phyloP scores from a whole-genome alignment of 306 rosid species.

The Clitoria ternatea region DNA sequence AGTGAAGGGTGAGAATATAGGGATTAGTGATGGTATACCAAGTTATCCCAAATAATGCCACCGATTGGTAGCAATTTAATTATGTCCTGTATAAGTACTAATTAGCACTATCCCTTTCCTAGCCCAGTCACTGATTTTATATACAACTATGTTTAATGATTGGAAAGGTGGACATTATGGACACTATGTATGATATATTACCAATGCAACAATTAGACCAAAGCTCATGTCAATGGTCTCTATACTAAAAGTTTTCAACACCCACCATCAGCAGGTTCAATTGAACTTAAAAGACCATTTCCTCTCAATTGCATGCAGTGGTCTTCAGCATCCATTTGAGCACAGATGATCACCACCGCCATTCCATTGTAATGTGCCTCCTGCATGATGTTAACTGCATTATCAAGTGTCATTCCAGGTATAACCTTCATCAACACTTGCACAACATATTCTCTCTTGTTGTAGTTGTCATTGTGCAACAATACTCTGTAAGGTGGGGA shows the following conservation, averaged over 20 bases:
- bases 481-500: conserved; percentile 83
- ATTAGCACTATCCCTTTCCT: conserved; percentile 10
- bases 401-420: conserved; percentile 89
- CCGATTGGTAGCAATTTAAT: not conserved
- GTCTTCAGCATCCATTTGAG: conserved; percentile 89
- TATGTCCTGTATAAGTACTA: not conserved
- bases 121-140: conserved; percentile 17
- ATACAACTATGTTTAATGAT: conserved; percentile 15
- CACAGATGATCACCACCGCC: conserved; percentile 80
- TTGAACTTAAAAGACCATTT: conserved; percentile 81
- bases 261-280: conserved; percentile 83
- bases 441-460: conserved; percentile 90
- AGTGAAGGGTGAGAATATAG: not conserved
- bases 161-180: conserved; percentile 14
- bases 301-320: conserved; percentile 95
- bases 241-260: conserved; percentile 44
- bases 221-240: not conserved
- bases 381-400: conserved; percentile 89
- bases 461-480: conserved; percentile 80
- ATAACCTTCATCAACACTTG: conserved; percentile 96
- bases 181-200: conserved; percentile 1
- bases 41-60: conserved; percentile 5
- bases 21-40: not conserved
- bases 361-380: conserved; percentile 88
- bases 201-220: conserved; percentile 13